phyloP scores from a whole-genome alignment of 805 yeast genomes.

The Starmerella davenportii region DNA sequence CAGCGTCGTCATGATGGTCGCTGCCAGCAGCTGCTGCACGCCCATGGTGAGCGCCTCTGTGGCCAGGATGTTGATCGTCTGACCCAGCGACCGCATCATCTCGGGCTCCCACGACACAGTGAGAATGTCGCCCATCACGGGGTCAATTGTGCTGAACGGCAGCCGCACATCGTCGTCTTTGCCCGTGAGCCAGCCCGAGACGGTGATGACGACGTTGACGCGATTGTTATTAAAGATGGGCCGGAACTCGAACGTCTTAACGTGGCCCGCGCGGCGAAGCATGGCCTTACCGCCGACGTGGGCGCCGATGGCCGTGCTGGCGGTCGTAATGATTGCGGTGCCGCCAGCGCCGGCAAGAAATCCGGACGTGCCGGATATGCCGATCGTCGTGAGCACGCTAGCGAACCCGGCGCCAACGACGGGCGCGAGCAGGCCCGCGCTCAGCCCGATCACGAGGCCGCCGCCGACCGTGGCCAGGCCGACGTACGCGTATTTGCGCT shows the following conservation, averaged over 20 bases:
- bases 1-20: constrained; percentile 69
- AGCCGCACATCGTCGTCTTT: constrained; percentile 86
- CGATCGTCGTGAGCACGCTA: constrained; percentile 88
- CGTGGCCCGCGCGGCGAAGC: constrained; percentile 73
- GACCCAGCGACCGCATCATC: constrained; percentile 88
- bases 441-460: constrained; percentile 76
- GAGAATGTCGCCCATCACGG: constrained; percentile 90
- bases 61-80: constrained; percentile 82
- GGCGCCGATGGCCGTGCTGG: constrained; percentile 85
- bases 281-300: constrained; percentile 74
- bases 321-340: constrained; percentile 78
- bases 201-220: constrained; percentile 69
- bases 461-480: constrained; percentile 96
- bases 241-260: constrained; percentile 78
- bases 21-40: constrained; percentile 86
- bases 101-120: constrained; percentile 97
- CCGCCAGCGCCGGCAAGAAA: constrained; percentile 96
- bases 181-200: constrained; percentile 96
- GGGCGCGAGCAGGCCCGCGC: constrained; percentile 92
- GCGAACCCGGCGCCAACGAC: constrained; percentile 97
- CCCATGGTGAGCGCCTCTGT: constrained; percentile 85
- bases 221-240: constrained; percentile 85
- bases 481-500: constrained; percentile 60
- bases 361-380: constrained; percentile 82
- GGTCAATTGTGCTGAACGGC: constrained; percentile 92